phyloP scores from a whole-genome alignment of 1,284 basidiomycete genomes.

The Xanthoconium separans region DNA sequence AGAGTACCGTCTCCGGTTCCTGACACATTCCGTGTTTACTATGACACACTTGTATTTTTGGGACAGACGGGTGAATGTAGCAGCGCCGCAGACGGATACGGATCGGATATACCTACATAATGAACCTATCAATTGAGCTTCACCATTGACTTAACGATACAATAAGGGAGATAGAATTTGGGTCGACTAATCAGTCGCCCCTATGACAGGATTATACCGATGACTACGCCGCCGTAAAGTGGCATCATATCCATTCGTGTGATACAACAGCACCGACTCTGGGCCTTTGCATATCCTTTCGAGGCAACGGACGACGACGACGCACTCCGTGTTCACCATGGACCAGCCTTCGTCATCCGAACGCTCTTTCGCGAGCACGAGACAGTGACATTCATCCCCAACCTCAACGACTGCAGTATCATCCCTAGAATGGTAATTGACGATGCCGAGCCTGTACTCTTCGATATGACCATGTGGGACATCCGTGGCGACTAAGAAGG shows the following conservation, averaged over 20 bases:
- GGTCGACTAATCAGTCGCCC: background rate
- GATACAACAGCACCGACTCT: slow-evolving; percentile 13
- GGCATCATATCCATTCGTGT: slow-evolving; percentile 3
- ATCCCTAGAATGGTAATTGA: slow-evolving; percentile 9
- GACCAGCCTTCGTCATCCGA: slow-evolving; percentile 15
- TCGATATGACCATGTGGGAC: slow-evolving; percentile 1
- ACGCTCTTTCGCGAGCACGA: slow-evolving; percentile 10
- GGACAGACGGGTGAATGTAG: no score
- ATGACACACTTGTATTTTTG: no score
- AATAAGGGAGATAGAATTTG: no score
- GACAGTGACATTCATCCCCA: slow-evolving; percentile 14
- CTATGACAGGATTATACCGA: slow-evolving; percentile 1
- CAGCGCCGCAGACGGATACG: no score
- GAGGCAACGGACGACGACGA: slow-evolving; percentile 17
- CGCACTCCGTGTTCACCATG: slow-evolving; percentile 19
- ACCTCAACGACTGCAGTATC: background rate
- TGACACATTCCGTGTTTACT: no score
- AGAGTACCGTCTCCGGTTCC: no score
- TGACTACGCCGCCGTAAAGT: background rate
- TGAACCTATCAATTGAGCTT: background rate
- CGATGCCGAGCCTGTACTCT: slow-evolving; percentile 13
- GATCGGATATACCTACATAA: no score
- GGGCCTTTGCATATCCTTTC: slow-evolving; percentile 2
- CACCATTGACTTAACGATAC: no score
- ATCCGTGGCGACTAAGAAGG: slow-evolving; percentile 14